Conservation (phyloP, 768 basidiomycete species). For the Termitomyces sp. region DNA sequence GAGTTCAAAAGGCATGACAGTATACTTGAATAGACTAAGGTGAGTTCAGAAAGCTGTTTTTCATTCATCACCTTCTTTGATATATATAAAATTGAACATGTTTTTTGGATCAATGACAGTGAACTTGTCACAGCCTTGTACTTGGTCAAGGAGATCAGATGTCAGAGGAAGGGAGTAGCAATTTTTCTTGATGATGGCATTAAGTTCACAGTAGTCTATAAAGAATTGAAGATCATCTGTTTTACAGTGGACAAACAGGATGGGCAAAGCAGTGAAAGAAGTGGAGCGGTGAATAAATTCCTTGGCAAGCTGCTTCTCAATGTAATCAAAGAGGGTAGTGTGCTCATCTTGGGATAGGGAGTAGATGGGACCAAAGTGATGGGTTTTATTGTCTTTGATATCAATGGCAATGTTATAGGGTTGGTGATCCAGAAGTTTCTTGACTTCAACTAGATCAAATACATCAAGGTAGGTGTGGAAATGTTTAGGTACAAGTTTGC, state of each 20-base stretch:
- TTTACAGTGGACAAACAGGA: conserved; percentile 23
- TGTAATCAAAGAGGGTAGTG: conserved; percentile 20
- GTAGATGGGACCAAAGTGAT: conserved; percentile 20
- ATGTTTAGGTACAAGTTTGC: neutral
- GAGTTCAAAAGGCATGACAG: conserved; percentile 27
- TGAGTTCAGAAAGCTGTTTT: conserved; percentile 37
- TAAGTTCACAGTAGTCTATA: conserved; percentile 21
- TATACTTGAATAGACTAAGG: conserved; percentile 31
- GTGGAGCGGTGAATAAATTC: conserved; percentile 24
- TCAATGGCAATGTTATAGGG: conserved; percentile 30
- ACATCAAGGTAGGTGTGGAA: conserved; percentile 3
- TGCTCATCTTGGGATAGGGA: conserved; percentile 20
- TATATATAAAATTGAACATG: conserved; percentile 31
- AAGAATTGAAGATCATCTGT: conserved; percentile 16
- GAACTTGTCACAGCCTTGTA: conserved; percentile 20
- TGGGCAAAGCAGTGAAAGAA: conserved; percentile 16
- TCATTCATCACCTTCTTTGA: conserved; percentile 33
- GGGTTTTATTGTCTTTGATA: conserved; percentile 21
- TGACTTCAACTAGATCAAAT: conserved; percentile 20
- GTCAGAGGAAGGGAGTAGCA: conserved; percentile 30
- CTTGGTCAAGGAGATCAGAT: conserved; percentile 24
- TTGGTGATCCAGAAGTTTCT: conserved; percentile 22
- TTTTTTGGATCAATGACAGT: conserved; percentile 29
- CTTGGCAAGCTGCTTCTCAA: conserved; percentile 23
- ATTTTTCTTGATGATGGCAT: conserved; percentile 32